Percentiles rank a stretch among this genome's conserved stretches.
Conservation (phyloP, 2,329 filamentous ascomycete genomes). For the Botrytis paeoniae region DNA sequence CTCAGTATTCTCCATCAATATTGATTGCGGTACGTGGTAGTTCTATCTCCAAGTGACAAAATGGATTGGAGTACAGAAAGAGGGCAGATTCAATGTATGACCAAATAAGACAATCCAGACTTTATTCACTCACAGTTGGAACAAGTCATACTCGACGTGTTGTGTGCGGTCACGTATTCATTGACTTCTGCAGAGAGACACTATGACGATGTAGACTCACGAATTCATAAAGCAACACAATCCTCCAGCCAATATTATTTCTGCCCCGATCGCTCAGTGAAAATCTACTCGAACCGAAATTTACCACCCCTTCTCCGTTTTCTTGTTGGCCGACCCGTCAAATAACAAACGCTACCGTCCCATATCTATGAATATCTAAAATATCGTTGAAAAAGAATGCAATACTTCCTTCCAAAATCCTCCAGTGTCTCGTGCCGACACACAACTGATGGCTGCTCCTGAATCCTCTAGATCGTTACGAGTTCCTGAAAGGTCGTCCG, state of each 20-base stretch:
- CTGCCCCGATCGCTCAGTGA: not conserved
- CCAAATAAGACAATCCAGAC: no score
- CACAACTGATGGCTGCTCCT: not conserved
- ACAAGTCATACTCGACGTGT: not conserved
- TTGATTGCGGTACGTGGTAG: not conserved
- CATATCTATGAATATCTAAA: not conserved
- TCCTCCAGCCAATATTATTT: not conserved
- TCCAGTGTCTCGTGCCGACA: not conserved
- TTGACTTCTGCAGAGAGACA: not conserved
- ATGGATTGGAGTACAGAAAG: no score
- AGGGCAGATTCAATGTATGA: no score
- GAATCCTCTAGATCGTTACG: not conserved
- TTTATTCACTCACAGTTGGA: no score
- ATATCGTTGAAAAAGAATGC: not conserved
- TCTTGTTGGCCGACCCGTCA: not conserved
- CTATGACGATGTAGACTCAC: no score
- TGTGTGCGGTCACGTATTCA: not conserved
- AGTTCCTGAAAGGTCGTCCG: no score
- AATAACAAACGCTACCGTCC: not conserved
- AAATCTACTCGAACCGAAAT: not conserved
- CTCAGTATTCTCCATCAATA: not conserved
- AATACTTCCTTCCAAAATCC: accelerated
- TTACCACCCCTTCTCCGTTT: not conserved
- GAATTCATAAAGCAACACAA: not conserved
- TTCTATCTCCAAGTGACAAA: not conserved